Evolutionary conservation across 2,329 filamentous ascomycete genomes (phyloP), one percentile per base, ranked within the genome.

Genomic region (Aureobasidium zeae): DNA sequence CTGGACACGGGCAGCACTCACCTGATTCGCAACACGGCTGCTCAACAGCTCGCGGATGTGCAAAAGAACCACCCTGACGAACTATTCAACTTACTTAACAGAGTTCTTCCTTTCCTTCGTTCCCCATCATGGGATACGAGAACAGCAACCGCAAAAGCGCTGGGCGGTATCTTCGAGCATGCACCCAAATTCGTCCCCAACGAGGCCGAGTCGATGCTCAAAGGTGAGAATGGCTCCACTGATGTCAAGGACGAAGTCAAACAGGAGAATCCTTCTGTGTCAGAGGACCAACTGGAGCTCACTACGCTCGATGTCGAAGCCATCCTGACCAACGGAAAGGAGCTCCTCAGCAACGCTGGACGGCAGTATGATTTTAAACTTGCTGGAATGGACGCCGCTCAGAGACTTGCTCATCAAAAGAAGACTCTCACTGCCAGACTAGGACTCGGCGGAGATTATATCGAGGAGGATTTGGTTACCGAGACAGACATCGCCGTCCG

Each of bases 41-140:
- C 94, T 49, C 87, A 93, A 59, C 91, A 98, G 67, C 75, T 98
- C 51, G 91, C 88, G 49, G 91, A 98, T 66, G 91, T 94, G 64
- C 93, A 98, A 66, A 96, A 95, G 62, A 85, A 91, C 63, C 91
- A 96, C 57, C 91, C 91, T 0, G 89, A 98, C 66, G 93, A 98
- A 63, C 72, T 98, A 1, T 96, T 96, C 67, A 95, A 96, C 59
- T 74, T 98, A 5, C 74, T 98, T 10, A 89, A 86, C 21, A 76
- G 89, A 48, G 88, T 98, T 22, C 81, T 98, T n/a, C 89, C 91
- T 1, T 98, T 95, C 63, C 73, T 98, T 21, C 79, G 86, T 47
- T 89, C 91, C 54, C 94, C 89, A 62, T 89, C 88, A 59, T 98
- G 91, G 91, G 91, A 98, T 59, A 98, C 91, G 19, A 75, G 93